Conservation (phyloP, 768 basidiomycete genomes). For the Russula earlei region DNA sequence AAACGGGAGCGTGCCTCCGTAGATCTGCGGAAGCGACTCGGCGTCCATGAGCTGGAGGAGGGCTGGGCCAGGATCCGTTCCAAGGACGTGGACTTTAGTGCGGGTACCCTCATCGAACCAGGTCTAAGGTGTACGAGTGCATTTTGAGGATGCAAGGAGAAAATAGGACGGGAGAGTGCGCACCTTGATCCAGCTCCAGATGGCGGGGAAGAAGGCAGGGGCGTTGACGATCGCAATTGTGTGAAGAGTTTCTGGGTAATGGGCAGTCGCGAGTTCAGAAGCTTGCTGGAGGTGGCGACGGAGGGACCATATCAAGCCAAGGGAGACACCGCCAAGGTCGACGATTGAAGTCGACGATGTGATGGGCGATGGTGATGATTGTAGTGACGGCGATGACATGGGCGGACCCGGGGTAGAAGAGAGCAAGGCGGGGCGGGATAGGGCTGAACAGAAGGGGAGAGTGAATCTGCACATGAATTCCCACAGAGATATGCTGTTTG, state of each 20-base stretch:
- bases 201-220: conserved; percentile 71
- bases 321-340: conserved; percentile 55
- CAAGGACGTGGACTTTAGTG: conserved; percentile 67
- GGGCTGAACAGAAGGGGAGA: conserved; percentile 50
- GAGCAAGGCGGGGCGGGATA: conserved; percentile 37
- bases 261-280: conserved; percentile 61
- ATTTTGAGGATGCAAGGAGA: background rate
- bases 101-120: conserved; percentile 79
- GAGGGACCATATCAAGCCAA: conserved; percentile 59
- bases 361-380: conserved; percentile 42
- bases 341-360: conserved; percentile 59
- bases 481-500: conserved; percentile 51
- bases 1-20: conserved; percentile 72
- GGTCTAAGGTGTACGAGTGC: conserved; percentile 30
- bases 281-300: conserved; percentile 69
- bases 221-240: conserved; percentile 67
- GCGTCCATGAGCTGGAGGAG: conserved; percentile 43
- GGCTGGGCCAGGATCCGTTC: conserved; percentile 44
- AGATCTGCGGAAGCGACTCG: conserved; percentile 50
- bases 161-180: background rate
- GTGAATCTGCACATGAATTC: conserved; percentile 60
- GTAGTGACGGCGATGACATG: background rate
- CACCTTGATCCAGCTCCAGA: conserved; percentile 82
- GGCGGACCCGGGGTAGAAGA: background rate
- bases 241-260: conserved; percentile 73